Base-by-base conservation (phyloP, 345 rosid species). In the Zanthoxylum bungeanum region DNA sequence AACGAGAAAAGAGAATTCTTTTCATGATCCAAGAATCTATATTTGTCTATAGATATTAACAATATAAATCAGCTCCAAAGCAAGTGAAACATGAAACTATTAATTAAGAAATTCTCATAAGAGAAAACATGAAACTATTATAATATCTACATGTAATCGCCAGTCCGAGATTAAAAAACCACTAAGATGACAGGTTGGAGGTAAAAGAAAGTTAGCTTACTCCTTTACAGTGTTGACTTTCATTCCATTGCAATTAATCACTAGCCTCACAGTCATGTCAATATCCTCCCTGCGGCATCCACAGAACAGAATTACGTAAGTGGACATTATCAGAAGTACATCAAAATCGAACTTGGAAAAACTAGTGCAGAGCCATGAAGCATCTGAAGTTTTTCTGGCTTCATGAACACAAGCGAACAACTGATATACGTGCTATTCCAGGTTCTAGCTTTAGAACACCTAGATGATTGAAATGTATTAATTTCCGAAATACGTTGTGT, bases 241-340 rank as follows among this genome's bases (percentile, higher is more conserved):
- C 86, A 94, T 79, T 51, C 97, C 98, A 55, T 85, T 89, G 90
- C 85, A 94, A 81, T 83, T 94, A 64, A 92, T 89, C 75, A 94
- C 97, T 75, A 92, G 97, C 78, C 98, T 90, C 56, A 94, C 85
- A 66, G 92, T 90, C 98, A 94, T 94, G 53, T 78, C 80, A 66
- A 91, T 81, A 77, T 91, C 97, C 73, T 87, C 93, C 77, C 97
- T 92, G 88, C 76, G n/a, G 68, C 63, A 55, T 11, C 59, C 71
- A 61, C 70, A 74, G 17, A 52, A 71, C 50, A 69, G 17, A n/a
- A 4, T 61, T 56, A 64, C 28, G 58, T 53, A 68, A 55, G 66
- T n/a, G 72, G 62, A 39, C 0, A 55, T 69, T 56, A 47, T 49
- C 8, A 25, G 2, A 50, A 55, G 21, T 16, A 21, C 17, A 25